Evolutionary conservation across 2,329 filamentous ascomycete genomes (phyloP), one percentile per base, ranked within the genome.

Genomic region (Leptosphaerulina australis): DNA sequence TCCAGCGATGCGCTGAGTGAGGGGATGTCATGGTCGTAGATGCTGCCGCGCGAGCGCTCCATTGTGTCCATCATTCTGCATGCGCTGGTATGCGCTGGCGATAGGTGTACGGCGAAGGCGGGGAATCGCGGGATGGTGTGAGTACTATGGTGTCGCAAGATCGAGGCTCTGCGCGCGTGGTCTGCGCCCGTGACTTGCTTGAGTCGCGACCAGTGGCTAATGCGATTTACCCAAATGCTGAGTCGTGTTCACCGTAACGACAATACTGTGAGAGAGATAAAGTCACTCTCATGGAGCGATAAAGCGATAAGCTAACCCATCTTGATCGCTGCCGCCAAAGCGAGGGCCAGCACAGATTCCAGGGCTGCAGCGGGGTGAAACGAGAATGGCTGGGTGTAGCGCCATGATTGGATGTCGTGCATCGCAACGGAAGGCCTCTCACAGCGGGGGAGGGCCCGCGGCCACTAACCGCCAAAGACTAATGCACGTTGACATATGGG

Each of bases 1-100:
- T 71, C 68, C 33, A 74, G 63, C 9, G 71, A 73, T 5, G 69
- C 70, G 60, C 63, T 71, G 34, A 74, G 64, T 8, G 70, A 73
- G 29, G 70, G 70, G 43, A 73, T 68, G 45, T 71, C 68, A 60
- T 69, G 62, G 36, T 71, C 68, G 60, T 69, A 73, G 45, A 70
- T 53, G 61, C 64, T 68, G 15, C 56, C 63, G 64, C 66, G 68
- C 46, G 68, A 68, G 49, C 68, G 62, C 29, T 68, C 65, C 57
- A 66, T 66, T 51, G 66, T 67, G 40, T 49, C 50, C 48, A 51
- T 51, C 29, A 37, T 51, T 25, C 24, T 35, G 31, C 11, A n/a
- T 26, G 46, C 15, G 33, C 15, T 21, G 22, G 7, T 36, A 6
- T 38, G 36, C 29, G 35, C 30, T 11, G 44, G 24, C n/a, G n/a